Evolutionary conservation across 768 basidiomycete species (phyloP).

Genomic region (Russula sp.): DNA sequence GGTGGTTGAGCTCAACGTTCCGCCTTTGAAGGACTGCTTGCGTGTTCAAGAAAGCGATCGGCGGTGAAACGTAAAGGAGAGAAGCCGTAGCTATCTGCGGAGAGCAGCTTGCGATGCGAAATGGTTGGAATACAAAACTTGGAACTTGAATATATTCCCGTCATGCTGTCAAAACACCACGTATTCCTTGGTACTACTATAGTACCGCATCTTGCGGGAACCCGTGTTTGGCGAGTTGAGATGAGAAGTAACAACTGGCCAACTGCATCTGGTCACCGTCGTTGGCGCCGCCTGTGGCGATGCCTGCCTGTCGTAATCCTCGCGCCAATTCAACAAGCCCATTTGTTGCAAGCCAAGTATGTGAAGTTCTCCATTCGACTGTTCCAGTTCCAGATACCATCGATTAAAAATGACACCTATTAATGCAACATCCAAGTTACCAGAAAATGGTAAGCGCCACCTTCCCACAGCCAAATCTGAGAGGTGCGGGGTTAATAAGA

Average conservation of each 20-base stretch:
- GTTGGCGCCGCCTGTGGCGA: not conserved
- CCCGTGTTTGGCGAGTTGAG: not conserved
- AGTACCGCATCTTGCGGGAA: not conserved
- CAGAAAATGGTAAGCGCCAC: too few relatives aligned
- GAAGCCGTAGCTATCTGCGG: not conserved
- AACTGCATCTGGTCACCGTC: not conserved
- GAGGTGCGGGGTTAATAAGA: not conserved
- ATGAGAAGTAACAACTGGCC: not conserved
- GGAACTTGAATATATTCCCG: constrained; percentile 3
- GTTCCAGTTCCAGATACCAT: not conserved
- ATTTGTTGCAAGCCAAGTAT: not conserved
- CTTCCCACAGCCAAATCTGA: not conserved
- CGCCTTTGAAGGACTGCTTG: not conserved
- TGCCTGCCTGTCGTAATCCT: not conserved
- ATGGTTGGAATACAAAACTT: not conserved
- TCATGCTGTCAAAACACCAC: not conserved
- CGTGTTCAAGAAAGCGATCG: not conserved
- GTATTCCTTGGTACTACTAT: too few relatives aligned
- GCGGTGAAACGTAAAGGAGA: not conserved
- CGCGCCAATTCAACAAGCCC: not conserved
- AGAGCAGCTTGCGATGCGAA: too few relatives aligned
- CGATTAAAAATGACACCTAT: not conserved
- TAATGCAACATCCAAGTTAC: not conserved
- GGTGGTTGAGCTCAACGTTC: constrained; percentile 5
- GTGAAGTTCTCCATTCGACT: not conserved